phyloP scores from a whole-genome alignment of 2,329 filamentous ascomycete genomes.

The Fusarium veterinarium region DNA sequence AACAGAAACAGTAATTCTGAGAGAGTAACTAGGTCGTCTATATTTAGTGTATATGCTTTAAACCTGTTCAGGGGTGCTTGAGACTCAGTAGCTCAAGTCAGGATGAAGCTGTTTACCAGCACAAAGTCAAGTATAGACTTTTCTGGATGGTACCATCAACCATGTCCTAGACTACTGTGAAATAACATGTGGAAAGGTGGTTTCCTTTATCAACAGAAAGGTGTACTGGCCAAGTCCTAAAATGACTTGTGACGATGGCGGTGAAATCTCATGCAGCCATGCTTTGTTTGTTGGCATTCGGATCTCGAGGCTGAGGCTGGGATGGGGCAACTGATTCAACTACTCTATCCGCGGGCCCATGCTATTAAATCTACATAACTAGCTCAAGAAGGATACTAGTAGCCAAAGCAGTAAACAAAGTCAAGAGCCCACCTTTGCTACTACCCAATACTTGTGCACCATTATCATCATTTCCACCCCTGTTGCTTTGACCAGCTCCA shows the following conservation, averaged over 20 bases:
- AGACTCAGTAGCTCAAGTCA: background rate
- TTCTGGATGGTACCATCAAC: background rate
- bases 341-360: no score
- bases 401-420: background rate
- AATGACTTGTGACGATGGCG: background rate
- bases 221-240: background rate
- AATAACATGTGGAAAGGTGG: background rate
- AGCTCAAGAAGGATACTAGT: background rate
- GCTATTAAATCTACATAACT: background rate
- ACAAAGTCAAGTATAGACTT: no score
- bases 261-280: background rate
- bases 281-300: background rate
- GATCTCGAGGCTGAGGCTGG: background rate
- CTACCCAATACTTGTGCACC: background rate
- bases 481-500: conserved; percentile 57
- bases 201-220: background rate
- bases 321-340: background rate
- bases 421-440: background rate
- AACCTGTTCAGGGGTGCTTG: no score
- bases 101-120: background rate
- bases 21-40: background rate
- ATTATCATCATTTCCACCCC: background rate
- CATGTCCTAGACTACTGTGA: background rate
- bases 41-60: background rate
- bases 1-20: background rate